Evolutionary conservation across 1,139 yeast genomes (phyloP).

Genomic region (Entelexis paramagnoliae): DNA sequence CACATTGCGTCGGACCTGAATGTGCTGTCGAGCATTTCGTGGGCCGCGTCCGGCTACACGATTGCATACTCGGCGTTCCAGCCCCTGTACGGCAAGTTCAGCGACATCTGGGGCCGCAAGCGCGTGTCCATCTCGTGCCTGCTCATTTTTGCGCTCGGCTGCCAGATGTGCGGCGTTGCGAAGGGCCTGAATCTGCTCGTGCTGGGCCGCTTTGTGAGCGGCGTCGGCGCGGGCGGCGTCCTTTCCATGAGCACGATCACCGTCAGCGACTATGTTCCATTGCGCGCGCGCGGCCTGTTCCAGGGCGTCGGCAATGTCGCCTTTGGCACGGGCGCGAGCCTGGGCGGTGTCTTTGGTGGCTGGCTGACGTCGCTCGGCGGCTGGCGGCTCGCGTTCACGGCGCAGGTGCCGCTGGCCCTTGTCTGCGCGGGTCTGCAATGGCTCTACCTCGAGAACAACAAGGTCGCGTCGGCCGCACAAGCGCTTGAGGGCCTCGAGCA

Average conservation of each 20-base stretch:
- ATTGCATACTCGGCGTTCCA: conserved; percentile 55
- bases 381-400: conserved; percentile 61
- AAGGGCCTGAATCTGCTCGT: conserved; percentile 39
- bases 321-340: conserved; percentile 59
- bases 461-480: background rate
- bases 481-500: conserved; percentile 29
- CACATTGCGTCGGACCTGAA: conserved; percentile 53
- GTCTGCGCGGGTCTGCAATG: conserved; percentile 15
- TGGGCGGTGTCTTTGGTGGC: conserved; percentile 67
- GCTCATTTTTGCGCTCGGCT: conserved; percentile 44
- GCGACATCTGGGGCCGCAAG: conserved; percentile 78
- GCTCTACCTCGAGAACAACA: conserved; percentile 15
- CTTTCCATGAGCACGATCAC: conserved; percentile 47
- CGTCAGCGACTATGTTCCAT: conserved; percentile 47
- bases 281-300: conserved; percentile 48
- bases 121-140: conserved; percentile 42
- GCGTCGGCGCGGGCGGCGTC: conserved; percentile 59
- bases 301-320: conserved; percentile 57
- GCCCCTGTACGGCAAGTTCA: conserved; percentile 75
- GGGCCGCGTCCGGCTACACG: conserved; percentile 54
- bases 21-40: conserved; percentile 43
- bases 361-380: conserved; percentile 59
- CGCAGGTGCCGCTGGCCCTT: conserved; percentile 49
- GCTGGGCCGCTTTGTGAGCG: conserved; percentile 50
- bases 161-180: conserved; percentile 44